Conservation (phyloP, 1,284 basidiomycete species). For the Gomphus sp. region DNA sequence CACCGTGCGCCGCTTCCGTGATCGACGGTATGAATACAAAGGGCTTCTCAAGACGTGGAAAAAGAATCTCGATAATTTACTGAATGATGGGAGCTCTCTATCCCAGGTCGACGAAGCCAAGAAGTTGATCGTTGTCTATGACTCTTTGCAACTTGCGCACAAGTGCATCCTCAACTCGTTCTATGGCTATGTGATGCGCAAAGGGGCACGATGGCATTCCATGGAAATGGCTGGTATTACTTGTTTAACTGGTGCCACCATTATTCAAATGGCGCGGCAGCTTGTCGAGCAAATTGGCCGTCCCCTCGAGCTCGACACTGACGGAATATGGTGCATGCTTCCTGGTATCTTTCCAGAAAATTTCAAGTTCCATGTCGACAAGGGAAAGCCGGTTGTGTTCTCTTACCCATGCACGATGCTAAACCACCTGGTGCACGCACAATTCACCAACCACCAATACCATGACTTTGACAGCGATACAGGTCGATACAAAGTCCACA, state of each 20-base stretch:
- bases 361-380: conserved; percentile 88
- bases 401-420: conserved; percentile 99
- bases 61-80: conserved; percentile 85
- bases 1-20: conserved; percentile 94
- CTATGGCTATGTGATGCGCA: conserved; percentile 99
- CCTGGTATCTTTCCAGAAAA: conserved; percentile 95
- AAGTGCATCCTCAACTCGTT: conserved; percentile 99
- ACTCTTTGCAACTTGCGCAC: conserved; percentile 99
- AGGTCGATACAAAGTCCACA: conserved; percentile 80
- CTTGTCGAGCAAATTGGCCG: conserved; percentile 96
- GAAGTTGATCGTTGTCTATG: conserved; percentile 99
- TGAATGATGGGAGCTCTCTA: conserved; percentile 60
- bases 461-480: conserved; percentile 84
- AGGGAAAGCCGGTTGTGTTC: conserved; percentile 83
- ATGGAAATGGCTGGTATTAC: conserved; percentile 99
- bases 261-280: conserved; percentile 99
- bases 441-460: conserved; percentile 98
- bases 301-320: conserved; percentile 97
- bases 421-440: conserved; percentile 93
- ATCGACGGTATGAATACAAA: conserved; percentile 99
- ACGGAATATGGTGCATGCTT: conserved; percentile 99
- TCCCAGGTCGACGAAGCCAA: conserved; percentile 93
- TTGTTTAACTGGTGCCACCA: conserved; percentile 96
- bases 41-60: conserved; percentile 99
- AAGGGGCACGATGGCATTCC: conserved; percentile 98